Base-by-base conservation (phyloP, 1,139 yeast genomes). In the Candida freyschussii region DNA sequence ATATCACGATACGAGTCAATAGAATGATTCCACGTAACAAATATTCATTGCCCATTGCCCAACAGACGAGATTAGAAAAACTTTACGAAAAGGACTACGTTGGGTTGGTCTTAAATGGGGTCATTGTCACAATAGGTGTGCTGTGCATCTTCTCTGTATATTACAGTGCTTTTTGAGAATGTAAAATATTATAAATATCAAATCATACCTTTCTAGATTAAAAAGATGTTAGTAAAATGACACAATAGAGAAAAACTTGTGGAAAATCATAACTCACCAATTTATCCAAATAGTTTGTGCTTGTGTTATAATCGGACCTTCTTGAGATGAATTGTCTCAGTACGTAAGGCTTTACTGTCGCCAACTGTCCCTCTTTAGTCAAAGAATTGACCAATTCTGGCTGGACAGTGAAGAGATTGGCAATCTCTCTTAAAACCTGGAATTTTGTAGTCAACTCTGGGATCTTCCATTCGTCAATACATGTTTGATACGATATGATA, bases 391-490 rank as follows among this genome's bases (percentile, higher is more conserved):
- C 65, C 48, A 85, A 72, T 32, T 74, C 78, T 1, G 81, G 75
- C 52, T 80, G 87, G 11, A 85, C 95, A 0, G 95, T 82, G 55
- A 80, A 89, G 44, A 89, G 63, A 50, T 85, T 86, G 23, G 93
- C 89, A 40, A 89, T 75, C 45, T 87, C 95, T 52, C 86, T 78
- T 43, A 89, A 62, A 9, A 86, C 66, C 31, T 75, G 76, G 60
- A 83, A 86, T 34, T 74, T 72, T 25, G 77, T 83, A n/a, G 79
- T 67, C 24, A 87, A 62, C 33, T 73, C 78, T 3, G 69, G 67
- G 18, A 83, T 65, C 6, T 65, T 67, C 91, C 95, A 85, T 28
- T 63, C 67, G 40, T 81, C 93, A 33, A 89, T 72, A 0, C 75
- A 69, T 13, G 78, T 71, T 53, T 85, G 93, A 53, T 81, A 86